These are phyloP conservation scores for Sphaerostilbella broomeana DNA, from an alignment of 2,329 filamentous ascomycete genomes.

Conservation along the genomic window DNA sequence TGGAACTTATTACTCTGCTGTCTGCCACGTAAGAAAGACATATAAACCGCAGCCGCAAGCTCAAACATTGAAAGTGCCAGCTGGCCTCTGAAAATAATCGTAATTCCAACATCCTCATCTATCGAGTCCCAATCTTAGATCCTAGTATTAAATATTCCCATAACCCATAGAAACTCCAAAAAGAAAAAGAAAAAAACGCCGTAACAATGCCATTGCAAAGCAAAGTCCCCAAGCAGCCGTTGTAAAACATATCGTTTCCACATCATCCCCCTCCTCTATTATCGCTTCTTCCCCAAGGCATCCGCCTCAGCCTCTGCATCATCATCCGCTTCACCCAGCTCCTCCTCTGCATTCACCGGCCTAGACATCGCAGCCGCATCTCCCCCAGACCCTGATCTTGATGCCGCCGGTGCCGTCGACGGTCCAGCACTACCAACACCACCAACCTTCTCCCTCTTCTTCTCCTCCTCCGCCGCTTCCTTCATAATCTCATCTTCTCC, in stretches of 20 bases:
- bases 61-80: too few species aligned
- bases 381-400: constrained; percentile 1
- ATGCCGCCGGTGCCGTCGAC: neutral
- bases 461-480: constrained; percentile 41
- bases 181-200: neutral
- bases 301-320: constrained; percentile 39
- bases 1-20: too few species aligned
- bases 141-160: too few species aligned
- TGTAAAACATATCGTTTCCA: too few species aligned
- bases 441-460: constrained; percentile 27
- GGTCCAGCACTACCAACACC: neutral
- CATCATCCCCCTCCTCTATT: constrained; percentile 11
- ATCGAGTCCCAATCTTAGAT: too few species aligned
- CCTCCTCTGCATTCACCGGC: constrained; percentile 38
- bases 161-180: neutral
- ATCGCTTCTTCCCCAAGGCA: constrained; percentile 33
- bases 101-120: too few species aligned
- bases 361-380: too few species aligned
- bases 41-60: too few species aligned
- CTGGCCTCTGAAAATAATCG: too few species aligned
- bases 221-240: too few species aligned
- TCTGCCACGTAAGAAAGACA: too few species aligned
- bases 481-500: constrained; percentile 56
- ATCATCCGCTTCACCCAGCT: constrained; percentile 47
- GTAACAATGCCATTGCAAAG: too few species aligned